Percentiles rank a stretch among this genome's conserved stretches.
These are phyloP conservation scores for Candida nitratophila DNA, from an alignment of 805 yeast species.

Conservation along the genomic window DNA sequence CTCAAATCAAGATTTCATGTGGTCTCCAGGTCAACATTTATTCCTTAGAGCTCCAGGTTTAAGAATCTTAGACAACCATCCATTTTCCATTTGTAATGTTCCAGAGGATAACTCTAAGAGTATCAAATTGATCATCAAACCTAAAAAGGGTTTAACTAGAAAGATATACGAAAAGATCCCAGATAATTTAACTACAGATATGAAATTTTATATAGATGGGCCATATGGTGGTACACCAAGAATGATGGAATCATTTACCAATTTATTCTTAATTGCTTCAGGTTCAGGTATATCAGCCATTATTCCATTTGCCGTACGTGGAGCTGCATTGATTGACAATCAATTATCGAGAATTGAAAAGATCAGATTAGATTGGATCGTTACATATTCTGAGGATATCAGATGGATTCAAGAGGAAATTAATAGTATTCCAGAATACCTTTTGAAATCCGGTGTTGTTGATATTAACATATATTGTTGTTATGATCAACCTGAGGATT, in stretches of 20 bases:
- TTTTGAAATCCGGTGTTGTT: conserved; percentile 9
- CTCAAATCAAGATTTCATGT: conserved; percentile 26
- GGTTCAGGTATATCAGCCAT: conserved; percentile 51
- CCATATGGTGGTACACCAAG: conserved; percentile 51
- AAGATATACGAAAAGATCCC: conserved; percentile 18
- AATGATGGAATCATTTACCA: conserved; percentile 37
- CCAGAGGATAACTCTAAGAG: conserved; percentile 13
- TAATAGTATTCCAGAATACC: conserved; percentile 24
- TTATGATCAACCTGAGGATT: neutral
- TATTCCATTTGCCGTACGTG: conserved; percentile 31
- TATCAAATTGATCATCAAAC: conserved; percentile 38
- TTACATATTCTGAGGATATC: conserved; percentile 26
- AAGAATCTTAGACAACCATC: conserved; percentile 45
- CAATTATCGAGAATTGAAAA: conserved; percentile 14
- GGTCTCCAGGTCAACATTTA: conserved; percentile 53
- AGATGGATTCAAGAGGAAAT: conserved; percentile 36
- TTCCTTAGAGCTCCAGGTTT: conserved; percentile 39
- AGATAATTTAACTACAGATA: conserved; percentile 11
- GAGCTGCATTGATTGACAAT: conserved; percentile 17
- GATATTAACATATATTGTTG: conserved; percentile 12
- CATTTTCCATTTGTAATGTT: conserved; percentile 37
- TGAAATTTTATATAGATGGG: conserved; percentile 40
- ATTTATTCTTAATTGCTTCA: conserved; percentile 33
- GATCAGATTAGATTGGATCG: conserved; percentile 40
- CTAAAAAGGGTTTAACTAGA: conserved; percentile 41